Base-by-base conservation (phyloP, 345 rosid genomes). In the Eucalyptus paniculata region DNA sequence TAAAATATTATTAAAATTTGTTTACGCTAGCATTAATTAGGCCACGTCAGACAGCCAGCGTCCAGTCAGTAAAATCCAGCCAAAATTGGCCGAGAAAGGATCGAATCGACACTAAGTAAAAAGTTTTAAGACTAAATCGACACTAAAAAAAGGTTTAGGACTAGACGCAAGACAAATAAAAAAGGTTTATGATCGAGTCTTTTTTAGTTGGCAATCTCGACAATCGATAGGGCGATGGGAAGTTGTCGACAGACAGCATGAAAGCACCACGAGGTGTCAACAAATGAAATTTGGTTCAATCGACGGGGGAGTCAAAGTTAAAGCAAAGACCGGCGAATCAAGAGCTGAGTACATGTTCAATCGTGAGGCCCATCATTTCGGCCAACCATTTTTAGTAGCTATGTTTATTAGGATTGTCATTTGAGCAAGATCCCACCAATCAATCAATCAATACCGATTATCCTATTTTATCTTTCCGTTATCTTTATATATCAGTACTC, bases 11-110 rank as follows among this genome's bases (percentile, higher is more conserved):
- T 50, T 50, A 50, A 50, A 50, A 50, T 50, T 50, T 15, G 51
- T 50, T 1, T 1, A 50, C 0, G 51, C 6, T 0, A 14, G 0
- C 3, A 50, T 2, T 1, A 0, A 50, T 50, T 2, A 50, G 1
- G 18, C 17, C 51, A 50, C 7, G 0, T 50, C 6, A 14, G 0
- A 2, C 17, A 0, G 1, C 6, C 3, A 0, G 0, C 0, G 1
- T 5, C 7, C 6, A 15, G 1, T 50, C 1, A 15, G 16, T 2
- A 50, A 50, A 50, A 50, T 50, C 18, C 6, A 0, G 18, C 18
- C 18, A 50, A 50, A 50, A 50, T 50, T 50, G 1, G 3, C 18
- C 0, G 0, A 0, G n/a, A 50, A 50, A 50, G 6, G 0, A 50
- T 1, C 5, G 0, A 15, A 3, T 50, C 2, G 0, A 1, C 18